These are phyloP conservation scores for Tritrichomonas musculus DNA, from an alignment of 208 protist species.

Conservation along the genomic window DNA sequence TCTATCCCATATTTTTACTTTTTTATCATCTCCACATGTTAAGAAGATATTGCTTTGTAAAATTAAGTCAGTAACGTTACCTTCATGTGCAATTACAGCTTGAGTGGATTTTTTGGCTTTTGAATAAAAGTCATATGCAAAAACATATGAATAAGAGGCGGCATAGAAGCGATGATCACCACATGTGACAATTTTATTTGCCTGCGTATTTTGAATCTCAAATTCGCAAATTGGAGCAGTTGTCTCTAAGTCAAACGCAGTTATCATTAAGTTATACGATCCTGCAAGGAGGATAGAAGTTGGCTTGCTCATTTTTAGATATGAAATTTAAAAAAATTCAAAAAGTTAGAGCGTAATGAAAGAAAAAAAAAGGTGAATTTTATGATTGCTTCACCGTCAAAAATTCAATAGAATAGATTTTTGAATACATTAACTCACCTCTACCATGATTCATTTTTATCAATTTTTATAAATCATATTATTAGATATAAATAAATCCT, in stretches of 20 bases:
- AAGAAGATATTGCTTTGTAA: background rate
- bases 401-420: no score
- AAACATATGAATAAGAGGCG: background rate
- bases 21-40: background rate
- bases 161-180: background rate
- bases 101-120: background rate
- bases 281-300: background rate
- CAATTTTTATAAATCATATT: no score
- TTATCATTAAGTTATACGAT: background rate
- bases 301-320: no score
- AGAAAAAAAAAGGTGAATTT: no score
- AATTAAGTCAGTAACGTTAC: constrained; percentile 1
- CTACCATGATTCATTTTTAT: no score
- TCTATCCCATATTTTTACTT: background rate
- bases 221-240: background rate
- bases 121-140: background rate
- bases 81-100: background rate
- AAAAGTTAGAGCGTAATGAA: no score
- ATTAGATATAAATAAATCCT: no score
- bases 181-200: background rate
- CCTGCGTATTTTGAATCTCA: background rate
- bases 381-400: no score
- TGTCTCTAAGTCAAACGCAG: background rate
- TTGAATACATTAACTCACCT: no score
- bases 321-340: no score